Evolutionary conservation across 331 rosid species (phyloP).

Genomic region (Erythrophleum ivorense): DNA sequence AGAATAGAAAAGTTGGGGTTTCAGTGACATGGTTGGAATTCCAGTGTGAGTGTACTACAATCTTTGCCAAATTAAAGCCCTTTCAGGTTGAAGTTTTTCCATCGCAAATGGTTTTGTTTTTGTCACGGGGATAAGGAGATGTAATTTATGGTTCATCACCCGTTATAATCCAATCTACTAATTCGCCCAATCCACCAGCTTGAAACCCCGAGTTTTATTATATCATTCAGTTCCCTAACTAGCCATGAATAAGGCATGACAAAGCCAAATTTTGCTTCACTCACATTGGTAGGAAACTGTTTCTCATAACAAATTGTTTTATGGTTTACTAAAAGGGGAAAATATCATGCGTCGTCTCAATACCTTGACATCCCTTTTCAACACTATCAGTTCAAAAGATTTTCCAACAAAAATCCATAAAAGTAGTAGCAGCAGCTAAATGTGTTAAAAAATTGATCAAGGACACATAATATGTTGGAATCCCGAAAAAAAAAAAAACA

Average conservation of each 20-base stretch:
- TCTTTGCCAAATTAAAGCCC: background rate
- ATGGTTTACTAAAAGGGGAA: no score
- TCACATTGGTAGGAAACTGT: conserved; percentile 4
- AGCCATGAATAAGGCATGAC: background rate
- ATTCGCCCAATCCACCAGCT: no score
- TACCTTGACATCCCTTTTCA: background rate
- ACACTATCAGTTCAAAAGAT: background rate
- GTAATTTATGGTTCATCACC: background rate
- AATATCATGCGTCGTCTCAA: no score
- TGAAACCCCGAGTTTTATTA: background rate
- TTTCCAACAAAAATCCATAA: background rate
- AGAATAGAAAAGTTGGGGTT: background rate
- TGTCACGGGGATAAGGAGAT: background rate
- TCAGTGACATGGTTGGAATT: background rate
- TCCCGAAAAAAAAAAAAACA: background rate
- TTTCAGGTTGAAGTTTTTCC: no score
- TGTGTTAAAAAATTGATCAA: background rate
- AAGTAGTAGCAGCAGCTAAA: background rate
- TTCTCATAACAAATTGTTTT: conserved; percentile 18
- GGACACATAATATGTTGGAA: background rate
- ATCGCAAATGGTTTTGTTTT: background rate
- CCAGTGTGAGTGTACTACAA: background rate
- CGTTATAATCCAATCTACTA: background rate
- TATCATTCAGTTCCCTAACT: background rate
- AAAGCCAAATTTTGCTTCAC: background rate